Evolutionary conservation across 208 protist species (phyloP).

Genomic region (Acanthamoeba triangularis): DNA sequence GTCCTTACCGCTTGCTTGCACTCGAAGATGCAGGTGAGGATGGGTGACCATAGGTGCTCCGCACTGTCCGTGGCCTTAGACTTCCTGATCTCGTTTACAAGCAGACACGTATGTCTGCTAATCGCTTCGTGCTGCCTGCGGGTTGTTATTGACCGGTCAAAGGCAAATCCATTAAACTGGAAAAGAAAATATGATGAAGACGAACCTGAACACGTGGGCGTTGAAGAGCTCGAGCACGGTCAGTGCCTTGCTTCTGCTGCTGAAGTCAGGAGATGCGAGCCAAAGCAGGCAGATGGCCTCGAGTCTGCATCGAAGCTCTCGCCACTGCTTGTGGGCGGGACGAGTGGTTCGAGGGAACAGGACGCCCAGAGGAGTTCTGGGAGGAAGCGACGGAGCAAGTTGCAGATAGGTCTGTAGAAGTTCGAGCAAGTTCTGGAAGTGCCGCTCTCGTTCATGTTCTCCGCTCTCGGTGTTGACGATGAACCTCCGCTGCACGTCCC

Average conservation of each 20-base stretch:
- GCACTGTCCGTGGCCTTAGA: not conserved
- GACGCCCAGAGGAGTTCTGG: not conserved
- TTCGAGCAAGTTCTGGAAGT: not conserved
- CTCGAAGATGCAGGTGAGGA: not conserved
- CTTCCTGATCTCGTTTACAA: not conserved
- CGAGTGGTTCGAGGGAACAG: not conserved
- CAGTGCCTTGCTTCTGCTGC: not conserved
- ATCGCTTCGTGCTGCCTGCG: not conserved
- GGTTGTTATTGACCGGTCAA: too few relatives aligned
- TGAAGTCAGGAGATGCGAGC: not conserved
- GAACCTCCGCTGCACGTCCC: not conserved
- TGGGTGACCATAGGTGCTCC: not conserved
- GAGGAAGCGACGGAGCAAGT: not conserved
- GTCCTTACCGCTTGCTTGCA: not conserved
- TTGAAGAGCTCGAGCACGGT: not conserved
- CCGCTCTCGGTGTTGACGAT: not conserved
- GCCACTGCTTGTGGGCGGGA: not conserved
- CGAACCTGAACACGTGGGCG: not conserved
- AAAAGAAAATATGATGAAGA: not conserved
- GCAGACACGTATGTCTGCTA: not conserved
- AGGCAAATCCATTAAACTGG: too few relatives aligned
- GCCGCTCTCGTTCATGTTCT: not conserved
- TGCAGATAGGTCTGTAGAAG: not conserved
- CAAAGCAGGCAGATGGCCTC: not conserved
- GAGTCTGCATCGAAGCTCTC: not conserved